A percentile compares a stretch with the other conserved stretches of the same genome.
Conservation (phyloP, 2,329 filamentous ascomycete genomes). For the Ilyonectria robusta region DNA sequence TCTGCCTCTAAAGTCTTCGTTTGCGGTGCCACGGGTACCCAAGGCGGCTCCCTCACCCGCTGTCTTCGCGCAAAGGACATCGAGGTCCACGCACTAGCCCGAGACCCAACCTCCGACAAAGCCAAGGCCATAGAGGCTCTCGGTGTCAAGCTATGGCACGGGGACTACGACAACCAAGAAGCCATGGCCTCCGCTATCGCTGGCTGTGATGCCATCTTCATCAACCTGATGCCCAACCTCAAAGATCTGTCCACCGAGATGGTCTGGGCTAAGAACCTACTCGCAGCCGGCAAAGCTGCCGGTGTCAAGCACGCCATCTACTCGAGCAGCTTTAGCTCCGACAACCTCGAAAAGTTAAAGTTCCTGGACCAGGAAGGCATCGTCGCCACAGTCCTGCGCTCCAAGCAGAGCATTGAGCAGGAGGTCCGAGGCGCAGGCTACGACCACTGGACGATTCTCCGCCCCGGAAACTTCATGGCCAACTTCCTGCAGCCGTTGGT, state of each 20-base stretch:
- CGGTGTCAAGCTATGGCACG: slow-evolving; percentile 52
- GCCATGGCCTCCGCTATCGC: slow-evolving; percentile 49
- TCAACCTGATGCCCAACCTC: slow-evolving; percentile 53
- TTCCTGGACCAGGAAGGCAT: slow-evolving; percentile 47
- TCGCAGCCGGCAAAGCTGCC: slow-evolving; percentile 55
- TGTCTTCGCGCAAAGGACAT: slow-evolving; percentile 51
- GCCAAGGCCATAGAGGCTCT: slow-evolving; percentile 48
- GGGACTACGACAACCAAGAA: slow-evolving; percentile 52
- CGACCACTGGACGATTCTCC: slow-evolving; percentile 63
- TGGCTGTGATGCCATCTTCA: slow-evolving; percentile 52
- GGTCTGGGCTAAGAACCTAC: slow-evolving; percentile 49
- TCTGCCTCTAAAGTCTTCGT: slow-evolving; percentile 54
- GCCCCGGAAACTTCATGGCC: slow-evolving; percentile 66
- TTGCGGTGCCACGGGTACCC: slow-evolving; percentile 56
- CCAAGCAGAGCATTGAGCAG: slow-evolving; percentile 60
- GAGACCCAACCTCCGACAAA: slow-evolving; percentile 48
- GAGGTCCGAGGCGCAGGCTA: slow-evolving; percentile 55
- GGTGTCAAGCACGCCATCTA: slow-evolving; percentile 57
- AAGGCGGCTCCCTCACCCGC: slow-evolving; percentile 55
- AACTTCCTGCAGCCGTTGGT: slow-evolving; percentile 63
- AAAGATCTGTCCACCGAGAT: slow-evolving; percentile 49
- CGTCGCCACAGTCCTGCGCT: slow-evolving; percentile 49
- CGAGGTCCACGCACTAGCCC: slow-evolving; percentile 53
- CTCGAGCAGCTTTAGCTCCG: slow-evolving; percentile 51
- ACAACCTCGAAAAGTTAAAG: slow-evolving; percentile 47